Conservation (phyloP, 2,329 filamentous ascomycete species). For the Sporothrix sp. region DNA sequence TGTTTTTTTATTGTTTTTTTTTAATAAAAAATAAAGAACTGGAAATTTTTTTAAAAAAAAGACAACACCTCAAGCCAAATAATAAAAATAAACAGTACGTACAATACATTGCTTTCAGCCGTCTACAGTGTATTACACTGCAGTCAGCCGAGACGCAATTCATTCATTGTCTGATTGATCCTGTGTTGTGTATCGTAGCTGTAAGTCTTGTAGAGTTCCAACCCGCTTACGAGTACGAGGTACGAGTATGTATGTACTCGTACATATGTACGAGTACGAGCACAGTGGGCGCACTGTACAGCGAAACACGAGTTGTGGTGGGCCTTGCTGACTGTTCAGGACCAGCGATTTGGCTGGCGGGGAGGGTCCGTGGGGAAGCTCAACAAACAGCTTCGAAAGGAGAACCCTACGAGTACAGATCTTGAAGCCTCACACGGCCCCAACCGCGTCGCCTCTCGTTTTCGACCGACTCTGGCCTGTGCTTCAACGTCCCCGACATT, state of each 20-base stretch:
- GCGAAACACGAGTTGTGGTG: not conserved
- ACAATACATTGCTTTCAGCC: too few relatives aligned
- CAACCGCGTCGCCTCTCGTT: not conserved
- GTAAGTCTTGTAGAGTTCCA: too few relatives aligned
- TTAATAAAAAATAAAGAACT: not conserved
- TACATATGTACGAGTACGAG: too few relatives aligned
- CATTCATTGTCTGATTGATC: too few relatives aligned
- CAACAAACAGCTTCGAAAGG: not conserved
- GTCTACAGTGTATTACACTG: too few relatives aligned
- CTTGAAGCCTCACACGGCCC: not conserved
- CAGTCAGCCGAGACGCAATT: too few relatives aligned
- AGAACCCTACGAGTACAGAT: not conserved
- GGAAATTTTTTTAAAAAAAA: too few relatives aligned
- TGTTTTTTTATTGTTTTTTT: not conserved
- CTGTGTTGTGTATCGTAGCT: too few relatives aligned
- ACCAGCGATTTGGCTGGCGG: not conserved
- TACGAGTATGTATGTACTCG: too few relatives aligned
- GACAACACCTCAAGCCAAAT: too few relatives aligned
- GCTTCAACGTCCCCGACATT: not conserved
- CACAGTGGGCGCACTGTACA: not conserved
- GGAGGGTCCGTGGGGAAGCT: not conserved
- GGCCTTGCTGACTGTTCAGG: conserved; percentile 1
- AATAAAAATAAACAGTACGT: too few relatives aligned
- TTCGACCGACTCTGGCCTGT: not conserved
- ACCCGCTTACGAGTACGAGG: too few relatives aligned